These are phyloP conservation scores for Botrytis cinerea DNA, from an alignment of 2,329 filamentous ascomycete species.

Conservation along the genomic window DNA sequence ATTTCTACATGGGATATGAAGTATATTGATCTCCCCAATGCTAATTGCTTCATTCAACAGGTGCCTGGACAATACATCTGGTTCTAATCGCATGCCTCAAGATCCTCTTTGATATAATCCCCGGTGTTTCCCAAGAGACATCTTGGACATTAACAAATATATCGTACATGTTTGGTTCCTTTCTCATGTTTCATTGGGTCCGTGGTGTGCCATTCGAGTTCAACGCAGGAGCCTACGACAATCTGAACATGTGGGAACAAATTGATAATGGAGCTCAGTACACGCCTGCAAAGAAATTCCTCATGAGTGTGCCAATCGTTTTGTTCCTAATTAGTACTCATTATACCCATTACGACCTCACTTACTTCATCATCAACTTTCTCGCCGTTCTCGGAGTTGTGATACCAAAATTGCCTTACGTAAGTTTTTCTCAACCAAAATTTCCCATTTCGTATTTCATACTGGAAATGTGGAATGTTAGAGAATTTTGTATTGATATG, in stretches of 20 bases:
- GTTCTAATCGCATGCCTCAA: constrained; percentile 90
- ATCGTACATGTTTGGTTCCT: constrained; percentile 97
- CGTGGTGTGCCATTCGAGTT: constrained; percentile 98
- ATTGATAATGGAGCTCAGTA: constrained; percentile 99
- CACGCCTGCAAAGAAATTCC: constrained; percentile 97
- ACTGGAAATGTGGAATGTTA: neutral
- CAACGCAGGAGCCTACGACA: constrained; percentile 97
- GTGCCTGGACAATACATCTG: constrained; percentile 96
- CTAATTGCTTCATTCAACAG: constrained; percentile 49
- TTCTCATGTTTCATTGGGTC: constrained; percentile 99
- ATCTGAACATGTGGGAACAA: constrained; percentile 99
- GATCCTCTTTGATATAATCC: constrained; percentile 95
- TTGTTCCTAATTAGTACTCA: constrained; percentile 97
- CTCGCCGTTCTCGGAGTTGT: constrained; percentile 88
- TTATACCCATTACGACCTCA: constrained; percentile 96
- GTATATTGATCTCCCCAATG: constrained; percentile 20
- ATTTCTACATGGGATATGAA: neutral
- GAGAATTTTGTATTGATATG: constrained; percentile 27
- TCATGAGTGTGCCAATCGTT: constrained; percentile 89
- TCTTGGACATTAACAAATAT: constrained; percentile 99
- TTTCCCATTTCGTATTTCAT: neutral
- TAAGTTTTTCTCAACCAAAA: constrained; percentile 51
- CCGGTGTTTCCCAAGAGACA: constrained; percentile 93
- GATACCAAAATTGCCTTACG: constrained; percentile 93
- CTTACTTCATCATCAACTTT: constrained; percentile 97